Evolutionary conservation across 805 yeast species (phyloP).

Genomic region (Candida orba): DNA sequence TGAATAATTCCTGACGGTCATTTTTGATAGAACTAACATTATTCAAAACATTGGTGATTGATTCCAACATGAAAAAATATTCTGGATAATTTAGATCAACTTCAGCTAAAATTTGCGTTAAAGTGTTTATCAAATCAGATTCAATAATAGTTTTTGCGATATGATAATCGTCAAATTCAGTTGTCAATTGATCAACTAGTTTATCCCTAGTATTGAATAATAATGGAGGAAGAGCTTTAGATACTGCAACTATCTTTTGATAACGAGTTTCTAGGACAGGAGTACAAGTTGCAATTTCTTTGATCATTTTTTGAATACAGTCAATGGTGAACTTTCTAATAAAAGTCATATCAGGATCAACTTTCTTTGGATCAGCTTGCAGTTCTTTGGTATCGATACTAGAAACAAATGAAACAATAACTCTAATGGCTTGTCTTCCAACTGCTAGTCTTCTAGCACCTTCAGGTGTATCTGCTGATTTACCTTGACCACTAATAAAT

Average conservation of each 20-base stretch:
- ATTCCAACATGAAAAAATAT: slow-evolving; percentile 50
- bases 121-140: slow-evolving; percentile 47
- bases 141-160: slow-evolving; percentile 65
- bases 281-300: slow-evolving; percentile 37
- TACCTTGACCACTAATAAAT: slow-evolving; percentile 44
- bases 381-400: slow-evolving; percentile 32
- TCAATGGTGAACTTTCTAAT: slow-evolving; percentile 72
- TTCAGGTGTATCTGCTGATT: slow-evolving; percentile 22
- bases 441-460: slow-evolving; percentile 45
- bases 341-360: slow-evolving; percentile 64
- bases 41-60: slow-evolving; percentile 53
- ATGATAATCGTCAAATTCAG: slow-evolving; percentile 54
- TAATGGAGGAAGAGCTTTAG: slow-evolving; percentile 16
- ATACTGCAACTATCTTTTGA: slow-evolving; percentile 41
- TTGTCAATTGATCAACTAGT: slow-evolving; percentile 25
- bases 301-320: slow-evolving; percentile 52
- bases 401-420: slow-evolving; percentile 56
- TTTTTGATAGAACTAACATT: slow-evolving; percentile 49
- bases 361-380: slow-evolving; percentile 39
- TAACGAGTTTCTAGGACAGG: slow-evolving; percentile 39
- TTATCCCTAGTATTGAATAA: slow-evolving; percentile 19
- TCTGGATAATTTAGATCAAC: slow-evolving; percentile 71
- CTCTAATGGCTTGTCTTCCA: slow-evolving; percentile 54
- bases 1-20: slow-evolving; percentile 51
- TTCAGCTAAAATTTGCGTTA: slow-evolving; percentile 54